Conservation (phyloP, 164 flowering plant species). For the Santalum album region DNA sequence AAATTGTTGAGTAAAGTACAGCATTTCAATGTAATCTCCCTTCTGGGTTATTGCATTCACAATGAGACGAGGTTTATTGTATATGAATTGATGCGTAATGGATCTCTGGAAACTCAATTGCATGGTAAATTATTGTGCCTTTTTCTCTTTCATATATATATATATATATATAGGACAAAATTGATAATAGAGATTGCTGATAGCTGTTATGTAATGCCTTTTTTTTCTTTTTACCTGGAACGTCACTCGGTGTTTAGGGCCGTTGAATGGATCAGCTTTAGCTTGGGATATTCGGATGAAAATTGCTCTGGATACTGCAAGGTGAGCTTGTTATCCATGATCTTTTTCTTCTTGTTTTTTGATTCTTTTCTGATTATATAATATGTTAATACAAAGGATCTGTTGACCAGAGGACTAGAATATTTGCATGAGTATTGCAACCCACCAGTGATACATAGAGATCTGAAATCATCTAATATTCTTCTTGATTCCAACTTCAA, state of each 20-base stretch:
- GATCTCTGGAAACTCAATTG: slow-evolving; percentile 70
- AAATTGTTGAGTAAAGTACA: slow-evolving; percentile 57
- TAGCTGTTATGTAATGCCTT: too few relatives aligned
- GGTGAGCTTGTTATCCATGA: slow-evolving; percentile 29
- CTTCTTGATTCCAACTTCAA: slow-evolving; percentile 85
- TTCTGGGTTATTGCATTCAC: slow-evolving; percentile 59
- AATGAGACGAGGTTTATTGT: slow-evolving; percentile 57
- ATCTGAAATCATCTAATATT: slow-evolving; percentile 92
- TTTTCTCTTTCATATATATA: too few relatives aligned
- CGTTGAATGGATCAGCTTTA: slow-evolving; percentile 64
- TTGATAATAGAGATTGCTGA: not conserved
- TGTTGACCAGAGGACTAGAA: slow-evolving; percentile 77
- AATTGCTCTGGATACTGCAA: slow-evolving; percentile 89
- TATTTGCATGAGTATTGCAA: slow-evolving; percentile 84
- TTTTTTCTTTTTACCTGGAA: not conserved
- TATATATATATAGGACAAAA: too few relatives aligned
- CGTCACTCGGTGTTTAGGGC: slow-evolving; percentile 38
- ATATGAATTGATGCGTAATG: slow-evolving; percentile 87
- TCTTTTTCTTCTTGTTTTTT: not conserved
- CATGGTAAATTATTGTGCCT: slow-evolving; percentile 48
- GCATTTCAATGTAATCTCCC: slow-evolving; percentile 69
- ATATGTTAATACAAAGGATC: not conserved
- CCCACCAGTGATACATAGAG: slow-evolving; percentile 93
- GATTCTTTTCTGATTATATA: not conserved
- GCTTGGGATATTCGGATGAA: slow-evolving; percentile 85